Percentiles rank a stretch among this genome's conserved stretches.
Evolutionary conservation across 2,329 filamentous ascomycete species (phyloP).

Genomic region (Apiospora saccharicola): DNA sequence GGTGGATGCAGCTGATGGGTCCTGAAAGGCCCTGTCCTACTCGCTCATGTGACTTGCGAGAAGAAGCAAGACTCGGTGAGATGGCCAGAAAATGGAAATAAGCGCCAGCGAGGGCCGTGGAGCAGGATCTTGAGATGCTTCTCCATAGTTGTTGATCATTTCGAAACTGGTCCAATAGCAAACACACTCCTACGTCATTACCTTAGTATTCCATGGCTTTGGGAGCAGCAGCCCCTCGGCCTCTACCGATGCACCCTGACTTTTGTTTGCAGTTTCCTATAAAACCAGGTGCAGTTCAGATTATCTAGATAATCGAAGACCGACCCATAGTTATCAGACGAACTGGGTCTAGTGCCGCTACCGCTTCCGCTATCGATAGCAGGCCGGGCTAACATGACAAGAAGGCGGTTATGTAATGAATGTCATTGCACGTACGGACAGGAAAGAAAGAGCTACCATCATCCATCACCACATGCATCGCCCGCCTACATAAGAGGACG

Average conservation of each 20-base stretch:
- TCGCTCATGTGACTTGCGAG: not conserved
- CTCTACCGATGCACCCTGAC: not conserved
- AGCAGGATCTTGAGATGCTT: not conserved
- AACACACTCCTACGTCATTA: not conserved
- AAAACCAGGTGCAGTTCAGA: not conserved
- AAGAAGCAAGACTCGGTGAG: not conserved
- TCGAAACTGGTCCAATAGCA: not conserved
- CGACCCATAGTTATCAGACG: not conserved
- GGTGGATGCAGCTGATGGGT: not conserved
- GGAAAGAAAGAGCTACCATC: not conserved
- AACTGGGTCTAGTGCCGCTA: conserved; percentile 8
- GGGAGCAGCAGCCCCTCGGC: too few relatives aligned
- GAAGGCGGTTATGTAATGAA: conserved; percentile 19
- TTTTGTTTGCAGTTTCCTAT: too few relatives aligned
- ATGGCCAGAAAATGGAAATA: not conserved
- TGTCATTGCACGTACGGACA: not conserved
- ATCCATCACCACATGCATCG: conserved; percentile 18
- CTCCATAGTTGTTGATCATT: not conserved
- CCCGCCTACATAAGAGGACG: not conserved
- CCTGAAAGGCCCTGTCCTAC: not conserved
- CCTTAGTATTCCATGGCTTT: not conserved
- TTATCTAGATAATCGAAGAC: not conserved
- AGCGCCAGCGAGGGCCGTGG: not conserved
- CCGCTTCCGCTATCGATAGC: conserved; percentile 8
- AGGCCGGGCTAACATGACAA: not conserved